phyloP scores from a whole-genome alignment of 768 basidiomycete species.

The Tylopilus rubrobrunneus region DNA sequence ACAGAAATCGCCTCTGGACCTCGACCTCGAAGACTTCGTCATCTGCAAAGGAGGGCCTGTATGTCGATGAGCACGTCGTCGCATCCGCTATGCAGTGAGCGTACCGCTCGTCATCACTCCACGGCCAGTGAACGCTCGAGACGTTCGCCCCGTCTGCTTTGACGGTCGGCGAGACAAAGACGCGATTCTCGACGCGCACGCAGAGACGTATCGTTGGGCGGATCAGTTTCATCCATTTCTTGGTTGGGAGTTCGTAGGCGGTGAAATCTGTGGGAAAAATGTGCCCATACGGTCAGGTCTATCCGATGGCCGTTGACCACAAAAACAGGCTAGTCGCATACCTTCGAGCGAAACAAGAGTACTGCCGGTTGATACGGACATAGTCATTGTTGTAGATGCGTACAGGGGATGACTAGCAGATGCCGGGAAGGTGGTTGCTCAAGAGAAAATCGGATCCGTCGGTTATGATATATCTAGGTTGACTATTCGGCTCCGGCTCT shows the following conservation, averaged over 20 bases:
- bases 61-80: slow-evolving; percentile 1
- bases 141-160: neutral
- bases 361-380: slow-evolving; percentile 7
- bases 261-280: slow-evolving; percentile 17
- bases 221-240: slow-evolving; percentile 17
- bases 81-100: neutral
- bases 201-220: slow-evolving; percentile 23
- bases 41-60: slow-evolving; percentile 15
- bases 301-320: neutral
- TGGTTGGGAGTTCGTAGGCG: slow-evolving; percentile 21
- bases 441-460: neutral
- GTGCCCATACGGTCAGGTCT: neutral
- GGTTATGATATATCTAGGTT: slow-evolving; percentile 1
- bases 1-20: slow-evolving; percentile 18
- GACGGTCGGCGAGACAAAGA: slow-evolving; percentile 17
- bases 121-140: slow-evolving; percentile 11
- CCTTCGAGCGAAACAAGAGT: slow-evolving; percentile 13
- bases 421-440: neutral
- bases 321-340: slow-evolving; percentile 4
- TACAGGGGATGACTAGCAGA: neutral
- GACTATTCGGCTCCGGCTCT: slow-evolving; percentile 15
- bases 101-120: slow-evolving; percentile 14
- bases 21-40: slow-evolving; percentile 19
- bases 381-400: neutral
- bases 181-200: slow-evolving; percentile 5